phyloP scores from a whole-genome alignment of 164 flowering plant species.

The Dillenia suffruticosa region DNA sequence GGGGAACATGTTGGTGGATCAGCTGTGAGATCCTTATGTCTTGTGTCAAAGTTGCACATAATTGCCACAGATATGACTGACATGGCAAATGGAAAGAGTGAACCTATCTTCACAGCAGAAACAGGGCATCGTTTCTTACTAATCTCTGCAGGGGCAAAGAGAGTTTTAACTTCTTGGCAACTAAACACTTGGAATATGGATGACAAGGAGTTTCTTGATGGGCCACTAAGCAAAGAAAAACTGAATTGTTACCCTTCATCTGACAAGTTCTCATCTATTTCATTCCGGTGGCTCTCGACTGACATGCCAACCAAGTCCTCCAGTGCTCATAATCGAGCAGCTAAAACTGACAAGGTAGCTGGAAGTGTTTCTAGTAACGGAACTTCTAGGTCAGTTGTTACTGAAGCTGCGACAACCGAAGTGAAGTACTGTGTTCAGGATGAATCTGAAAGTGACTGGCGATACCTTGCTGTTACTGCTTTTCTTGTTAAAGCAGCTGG shows the following conservation, averaged over 20 bases:
- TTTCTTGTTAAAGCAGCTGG: constrained; percentile 67
- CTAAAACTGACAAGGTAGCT: constrained; percentile 12
- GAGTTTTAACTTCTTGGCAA: constrained; percentile 87
- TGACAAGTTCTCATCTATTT: constrained; percentile 33
- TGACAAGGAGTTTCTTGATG: constrained; percentile 18
- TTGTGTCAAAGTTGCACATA: constrained; percentile 50
- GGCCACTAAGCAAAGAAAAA: constrained; percentile 11
- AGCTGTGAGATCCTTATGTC: constrained; percentile 86
- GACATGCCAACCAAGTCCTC: constrained; percentile 78
- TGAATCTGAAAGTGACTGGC: constrained; percentile 83
- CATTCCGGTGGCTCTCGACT: constrained; percentile 94
- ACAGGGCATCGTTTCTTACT: constrained; percentile 46
- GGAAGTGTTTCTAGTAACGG: constrained; percentile 17
- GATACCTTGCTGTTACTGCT: constrained; percentile 93
- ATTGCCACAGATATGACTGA: constrained; percentile 12
- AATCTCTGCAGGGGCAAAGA: constrained; percentile 95
- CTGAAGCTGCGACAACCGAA: constrained; percentile 15
- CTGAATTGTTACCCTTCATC: constrained; percentile 15
- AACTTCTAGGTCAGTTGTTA: constrained; percentile 7
- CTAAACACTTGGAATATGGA: constrained; percentile 29
- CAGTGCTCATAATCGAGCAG: constrained; percentile 21
- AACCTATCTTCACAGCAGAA: constrained; percentile 18
- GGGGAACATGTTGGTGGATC: constrained; percentile 99
- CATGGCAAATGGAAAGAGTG: constrained; percentile 12
- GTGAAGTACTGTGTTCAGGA: constrained; percentile 22